A percentile compares a stretch with the other conserved stretches of the same genome.
phyloP scores from a whole-genome alignment of 495 filamentous ascomycete species.

The Annulohypoxylon bovei region DNA sequence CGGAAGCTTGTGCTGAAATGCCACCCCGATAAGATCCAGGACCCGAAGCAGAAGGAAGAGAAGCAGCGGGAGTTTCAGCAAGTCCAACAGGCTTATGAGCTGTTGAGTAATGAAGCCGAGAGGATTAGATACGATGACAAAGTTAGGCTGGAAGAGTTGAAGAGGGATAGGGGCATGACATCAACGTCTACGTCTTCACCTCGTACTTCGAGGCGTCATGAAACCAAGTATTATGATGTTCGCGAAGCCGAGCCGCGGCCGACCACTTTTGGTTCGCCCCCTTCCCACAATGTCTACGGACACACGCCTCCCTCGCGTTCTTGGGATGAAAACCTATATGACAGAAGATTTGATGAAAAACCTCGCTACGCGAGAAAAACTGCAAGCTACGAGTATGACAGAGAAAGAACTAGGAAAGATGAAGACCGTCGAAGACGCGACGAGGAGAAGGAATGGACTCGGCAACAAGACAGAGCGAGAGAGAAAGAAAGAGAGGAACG shows the following conservation, averaged over 20 bases:
- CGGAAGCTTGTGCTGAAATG: constrained; percentile 92
- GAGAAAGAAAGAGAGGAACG: constrained; percentile 39
- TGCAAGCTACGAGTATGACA: constrained; percentile 53
- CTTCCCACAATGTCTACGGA: constrained; percentile 46
- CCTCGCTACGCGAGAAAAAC: constrained; percentile 51
- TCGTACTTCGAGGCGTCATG: constrained; percentile 48
- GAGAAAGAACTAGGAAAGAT: constrained; percentile 51
- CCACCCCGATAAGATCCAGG: constrained; percentile 93
- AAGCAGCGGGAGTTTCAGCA: constrained; percentile 90
- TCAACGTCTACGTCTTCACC: constrained; percentile 49
- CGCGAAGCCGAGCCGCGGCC: constrained; percentile 43
- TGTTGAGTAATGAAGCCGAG: constrained; percentile 80
- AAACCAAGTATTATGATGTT: constrained; percentile 47
- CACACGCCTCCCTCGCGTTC: constrained; percentile 52
- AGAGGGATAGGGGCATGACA: constrained; percentile 49
- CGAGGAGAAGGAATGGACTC: constrained; percentile 50
- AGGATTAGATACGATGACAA: constrained; percentile 81
- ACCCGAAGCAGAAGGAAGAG: constrained; percentile 69
- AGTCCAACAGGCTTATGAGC: constrained; percentile 92
- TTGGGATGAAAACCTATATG: constrained; percentile 52
- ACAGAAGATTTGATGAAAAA: constrained; percentile 46
- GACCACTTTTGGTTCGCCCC: constrained; percentile 35
- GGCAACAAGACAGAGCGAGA: constrained; percentile 38
- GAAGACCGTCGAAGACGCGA: constrained; percentile 52
- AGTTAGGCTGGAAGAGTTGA: constrained; percentile 66